phyloP scores from a whole-genome alignment of 2,329 filamentous ascomycete genomes.

The Onygena corvina region DNA sequence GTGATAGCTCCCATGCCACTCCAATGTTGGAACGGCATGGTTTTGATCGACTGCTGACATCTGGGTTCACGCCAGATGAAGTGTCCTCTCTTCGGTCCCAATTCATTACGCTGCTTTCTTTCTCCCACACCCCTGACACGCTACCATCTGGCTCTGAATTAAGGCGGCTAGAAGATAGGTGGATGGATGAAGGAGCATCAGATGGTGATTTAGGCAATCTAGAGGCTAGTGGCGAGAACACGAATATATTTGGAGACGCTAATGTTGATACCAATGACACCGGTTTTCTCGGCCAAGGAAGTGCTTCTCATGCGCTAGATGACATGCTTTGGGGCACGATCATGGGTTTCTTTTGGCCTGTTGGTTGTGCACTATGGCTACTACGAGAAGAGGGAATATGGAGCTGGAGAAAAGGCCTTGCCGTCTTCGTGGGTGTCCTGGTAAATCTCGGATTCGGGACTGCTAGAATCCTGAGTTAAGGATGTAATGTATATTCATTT shows the following conservation, averaged over 20 bases:
- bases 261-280: slow-evolving; percentile 13
- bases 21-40: slow-evolving; percentile 52
- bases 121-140: slow-evolving; percentile 73
- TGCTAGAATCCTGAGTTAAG: slow-evolving; percentile 44
- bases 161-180: slow-evolving; percentile 70
- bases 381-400: slow-evolving; percentile 79
- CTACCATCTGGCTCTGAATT: slow-evolving; percentile 71
- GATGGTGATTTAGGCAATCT: slow-evolving; percentile 29
- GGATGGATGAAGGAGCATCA: slow-evolving; percentile 59
- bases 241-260: slow-evolving; percentile 31
- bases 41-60: slow-evolving; percentile 71
- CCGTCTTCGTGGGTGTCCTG: slow-evolving; percentile 71
- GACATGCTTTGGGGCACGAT: slow-evolving; percentile 78
- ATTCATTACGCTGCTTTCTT: slow-evolving; percentile 72
- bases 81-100: slow-evolving; percentile 75
- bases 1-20: slow-evolving; percentile 12
- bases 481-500: background rate
- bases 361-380: slow-evolving; percentile 76
- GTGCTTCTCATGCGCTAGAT: slow-evolving; percentile 47
- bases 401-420: slow-evolving; percentile 70
- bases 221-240: slow-evolving; percentile 23
- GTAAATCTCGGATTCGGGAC: slow-evolving; percentile 68
- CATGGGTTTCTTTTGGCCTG: slow-evolving; percentile 88
- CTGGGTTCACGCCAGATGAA: slow-evolving; percentile 73
- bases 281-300: slow-evolving; percentile 28